These are phyloP conservation scores for Poa annua DNA, from an alignment of 176 grass and related monocot genomes.

Conservation along the genomic window DNA sequence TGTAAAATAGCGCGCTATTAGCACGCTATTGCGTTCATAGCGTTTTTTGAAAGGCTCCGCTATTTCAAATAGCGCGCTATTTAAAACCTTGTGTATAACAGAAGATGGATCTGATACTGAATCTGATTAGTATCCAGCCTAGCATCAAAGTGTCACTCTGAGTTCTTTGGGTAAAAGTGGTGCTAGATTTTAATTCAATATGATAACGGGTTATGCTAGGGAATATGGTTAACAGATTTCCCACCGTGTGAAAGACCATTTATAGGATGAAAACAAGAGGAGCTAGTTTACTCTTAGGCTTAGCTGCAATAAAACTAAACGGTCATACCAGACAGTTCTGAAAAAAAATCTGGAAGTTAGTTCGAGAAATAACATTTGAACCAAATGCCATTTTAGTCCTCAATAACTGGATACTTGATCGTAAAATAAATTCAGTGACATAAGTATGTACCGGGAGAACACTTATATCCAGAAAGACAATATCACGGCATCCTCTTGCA, in stretches of 20 bases:
- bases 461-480: constrained; percentile 78
- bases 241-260: background rate
- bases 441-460: constrained; percentile 64
- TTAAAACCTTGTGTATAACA: no score
- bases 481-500: constrained; percentile 77
- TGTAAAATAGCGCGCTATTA: no score
- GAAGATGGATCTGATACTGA: background rate
- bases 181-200: background rate
- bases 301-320: background rate
- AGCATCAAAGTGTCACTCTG: background rate
- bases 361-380: background rate
- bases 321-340: background rate
- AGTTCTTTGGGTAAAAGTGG: constrained; percentile 2
- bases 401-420: background rate
- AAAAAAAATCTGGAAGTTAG: background rate
- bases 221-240: background rate
- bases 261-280: background rate
- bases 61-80: no score
- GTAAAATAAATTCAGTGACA: constrained; percentile 10
- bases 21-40: no score
- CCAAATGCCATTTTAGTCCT: background rate
- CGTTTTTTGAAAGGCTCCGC: no score
- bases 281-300: background rate
- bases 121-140: constrained; percentile 3
- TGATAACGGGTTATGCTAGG: background rate